These are phyloP conservation scores for Bimuria novae-zelandiae DNA, from an alignment of 2,329 filamentous ascomycete genomes.

Conservation along the genomic window DNA sequence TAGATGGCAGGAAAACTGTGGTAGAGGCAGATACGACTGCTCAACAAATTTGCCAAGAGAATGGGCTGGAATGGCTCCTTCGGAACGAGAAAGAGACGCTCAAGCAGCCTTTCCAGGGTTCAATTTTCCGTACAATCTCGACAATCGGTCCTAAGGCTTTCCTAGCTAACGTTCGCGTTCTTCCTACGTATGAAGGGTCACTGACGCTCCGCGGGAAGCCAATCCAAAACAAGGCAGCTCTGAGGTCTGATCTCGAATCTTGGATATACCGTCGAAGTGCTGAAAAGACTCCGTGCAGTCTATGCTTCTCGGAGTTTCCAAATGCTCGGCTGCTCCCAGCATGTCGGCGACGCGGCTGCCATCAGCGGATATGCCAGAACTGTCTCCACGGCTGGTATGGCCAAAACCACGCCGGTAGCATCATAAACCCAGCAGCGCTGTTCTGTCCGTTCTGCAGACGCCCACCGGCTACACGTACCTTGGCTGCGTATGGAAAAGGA, in stretches of 20 bases:
- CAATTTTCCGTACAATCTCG: slow-evolving; percentile 40
- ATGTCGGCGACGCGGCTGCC: slow-evolving; percentile 54
- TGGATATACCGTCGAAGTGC: slow-evolving; percentile 48
- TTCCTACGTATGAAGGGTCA: slow-evolving; percentile 27
- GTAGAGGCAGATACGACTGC: slow-evolving; percentile 47
- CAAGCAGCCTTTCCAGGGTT: slow-evolving; percentile 47
- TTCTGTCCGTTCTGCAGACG: slow-evolving; percentile 58
- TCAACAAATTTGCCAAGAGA: slow-evolving; percentile 46
- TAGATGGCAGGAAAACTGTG: slow-evolving; percentile 42
- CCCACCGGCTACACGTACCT: slow-evolving; percentile 44
- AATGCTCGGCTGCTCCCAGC: slow-evolving; percentile 48
- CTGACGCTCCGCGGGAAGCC: slow-evolving; percentile 47
- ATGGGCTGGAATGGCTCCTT: slow-evolving; percentile 53
- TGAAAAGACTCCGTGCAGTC: slow-evolving; percentile 49
- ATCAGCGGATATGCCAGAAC: slow-evolving; percentile 49
- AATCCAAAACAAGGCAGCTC: slow-evolving; percentile 48
- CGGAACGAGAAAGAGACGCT: slow-evolving; percentile 47
- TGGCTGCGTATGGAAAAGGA: slow-evolving; percentile 45
- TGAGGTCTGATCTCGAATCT: slow-evolving; percentile 43
- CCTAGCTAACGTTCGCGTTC: slow-evolving; percentile 45
- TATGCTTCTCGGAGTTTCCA: slow-evolving; percentile 52
- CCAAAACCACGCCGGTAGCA: slow-evolving; percentile 48
- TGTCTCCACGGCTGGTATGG: slow-evolving; percentile 55
- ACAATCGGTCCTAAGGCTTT: slow-evolving; percentile 40
- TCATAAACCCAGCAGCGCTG: slow-evolving; percentile 56